Percentiles rank a stretch among this genome's conserved stretches.
These are phyloP conservation scores for Claviceps capensis DNA, from an alignment of 2,329 filamentous ascomycete genomes.

Conservation along the genomic window DNA sequence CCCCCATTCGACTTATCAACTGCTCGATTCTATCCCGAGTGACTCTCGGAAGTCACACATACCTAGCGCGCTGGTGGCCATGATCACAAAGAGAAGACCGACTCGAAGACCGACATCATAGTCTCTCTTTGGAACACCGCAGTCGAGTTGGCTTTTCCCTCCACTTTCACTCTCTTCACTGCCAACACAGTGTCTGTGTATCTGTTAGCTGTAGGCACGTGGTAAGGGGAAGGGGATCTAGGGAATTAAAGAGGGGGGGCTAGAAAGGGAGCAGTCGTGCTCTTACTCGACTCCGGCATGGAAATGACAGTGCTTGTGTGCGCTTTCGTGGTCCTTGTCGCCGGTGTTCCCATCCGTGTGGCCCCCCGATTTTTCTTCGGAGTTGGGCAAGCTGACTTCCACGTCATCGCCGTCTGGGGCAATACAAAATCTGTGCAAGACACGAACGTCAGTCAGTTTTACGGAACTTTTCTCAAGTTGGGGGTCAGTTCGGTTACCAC, in stretches of 20 bases:
- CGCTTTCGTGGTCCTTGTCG: conserved; percentile 4
- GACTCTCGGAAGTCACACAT: conserved; percentile 6
- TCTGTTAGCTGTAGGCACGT: conserved; percentile 5
- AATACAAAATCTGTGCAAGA: conserved; percentile 42
- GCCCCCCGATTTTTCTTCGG: conserved; percentile 10
- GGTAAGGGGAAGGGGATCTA: neutral
- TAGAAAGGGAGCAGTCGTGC: neutral
- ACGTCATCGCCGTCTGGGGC: conserved; percentile 46
- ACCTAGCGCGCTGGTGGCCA: conserved; percentile 54
- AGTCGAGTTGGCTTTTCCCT: conserved; percentile 18
- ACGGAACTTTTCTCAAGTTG: neutral
- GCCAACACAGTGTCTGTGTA: conserved; percentile 41
- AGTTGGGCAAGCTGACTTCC: conserved; percentile 27
- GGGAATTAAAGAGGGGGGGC: neutral
- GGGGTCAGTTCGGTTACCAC: neutral
- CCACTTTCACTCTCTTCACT: conserved; percentile 26
- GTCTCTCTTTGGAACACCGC: conserved; percentile 32
- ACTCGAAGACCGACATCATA: conserved; percentile 58
- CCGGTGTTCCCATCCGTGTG: conserved; percentile 3
- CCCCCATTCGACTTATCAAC: neutral
- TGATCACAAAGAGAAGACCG: conserved; percentile 58
- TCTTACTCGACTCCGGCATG: conserved; percentile 62
- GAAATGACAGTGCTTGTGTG: conserved; percentile 36
- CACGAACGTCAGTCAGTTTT: neutral
- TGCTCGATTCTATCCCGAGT: neutral